Evolutionary conservation across 108 stramenopile species (phyloP).

Genomic region (Halocafeteria seosinensis): DNA sequence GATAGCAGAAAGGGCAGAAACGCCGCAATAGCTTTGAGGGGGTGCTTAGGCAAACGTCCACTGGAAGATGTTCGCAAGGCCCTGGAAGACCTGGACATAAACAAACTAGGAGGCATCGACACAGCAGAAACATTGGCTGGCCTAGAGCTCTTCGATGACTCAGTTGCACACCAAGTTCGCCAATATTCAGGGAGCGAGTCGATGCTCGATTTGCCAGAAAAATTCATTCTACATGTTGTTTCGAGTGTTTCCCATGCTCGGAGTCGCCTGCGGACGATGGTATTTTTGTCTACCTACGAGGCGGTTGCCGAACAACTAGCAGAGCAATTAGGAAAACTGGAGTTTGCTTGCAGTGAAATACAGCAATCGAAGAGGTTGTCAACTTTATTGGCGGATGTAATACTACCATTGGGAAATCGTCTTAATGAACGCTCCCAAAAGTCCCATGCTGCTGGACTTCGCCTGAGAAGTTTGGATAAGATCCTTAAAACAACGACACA

Average conservation of each 20-base stretch:
- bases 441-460: constrained; percentile 12
- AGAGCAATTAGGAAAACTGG: neutral
- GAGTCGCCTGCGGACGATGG: neutral
- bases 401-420: constrained; percentile 24
- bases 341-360: neutral
- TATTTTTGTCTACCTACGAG: neutral
- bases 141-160: neutral
- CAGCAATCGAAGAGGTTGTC: neutral
- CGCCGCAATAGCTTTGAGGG: neutral
- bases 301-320: neutral
- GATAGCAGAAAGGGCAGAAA: neutral
- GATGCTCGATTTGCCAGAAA: neutral
- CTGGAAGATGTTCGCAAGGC: neutral
- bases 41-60: neutral
- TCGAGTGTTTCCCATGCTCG: neutral
- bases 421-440: constrained; percentile 22
- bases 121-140: neutral
- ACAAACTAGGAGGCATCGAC: neutral
- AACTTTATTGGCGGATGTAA: constrained; percentile 14
- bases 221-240: neutral
- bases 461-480: constrained; percentile 14
- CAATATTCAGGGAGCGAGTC: neutral
- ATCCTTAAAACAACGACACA: constrained; percentile 1
- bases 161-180: neutral
- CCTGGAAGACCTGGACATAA: neutral